Base-by-base conservation (phyloP, 2,329 filamentous ascomycete species). In the Aspergillus pseudotamarii region DNA sequence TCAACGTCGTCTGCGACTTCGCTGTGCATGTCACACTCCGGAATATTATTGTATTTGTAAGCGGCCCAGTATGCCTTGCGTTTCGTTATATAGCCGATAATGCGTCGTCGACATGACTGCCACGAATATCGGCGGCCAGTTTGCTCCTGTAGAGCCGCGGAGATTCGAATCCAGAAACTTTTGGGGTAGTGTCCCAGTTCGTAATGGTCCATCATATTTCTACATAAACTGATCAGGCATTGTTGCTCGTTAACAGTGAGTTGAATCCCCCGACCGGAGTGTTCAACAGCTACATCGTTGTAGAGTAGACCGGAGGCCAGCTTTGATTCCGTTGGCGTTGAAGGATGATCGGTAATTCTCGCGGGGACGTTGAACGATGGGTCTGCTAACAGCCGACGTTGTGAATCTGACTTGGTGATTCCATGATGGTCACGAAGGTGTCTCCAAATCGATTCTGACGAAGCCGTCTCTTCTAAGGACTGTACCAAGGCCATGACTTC, bases 71-170 rank as follows among this genome's bases (percentile, higher is more conserved):
- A 66, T 21, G 60, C 32, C 43, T 58, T 61, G 10, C 65, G 61
- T 34, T 69, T 64, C n/a, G 43, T 32, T 32, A 71, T 60, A 45
- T 66, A 63, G 21, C 64, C 62, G 2, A 50, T 53, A 36, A 74
- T 71, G 23, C 69, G 68, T 28, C 72, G 70, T 6, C 68, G 70
- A 46, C 72, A 74, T 3, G 72, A 74, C 41, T 70, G 69, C 70
- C 71, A 72, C 0, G 72, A 73, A 43, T 74, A 74, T 12, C 59
- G 46, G n/a, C 72, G 71, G 36, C 66, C 66, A 14, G 68, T 69
- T 45, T 55, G 30, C 32, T 53, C 41, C 14, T 64, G 57, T 3
- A 73, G 62, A 2, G 57, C 30, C 6, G 56, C 41, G 6, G 72
- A 65, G 8, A 73, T 65, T 3, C 53, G 46, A 19, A 67, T 46